Percentiles rank a stretch among this genome's conserved stretches.
Conservation (phyloP, 1,139 yeast genomes). For the Maudiozyma humilis region DNA sequence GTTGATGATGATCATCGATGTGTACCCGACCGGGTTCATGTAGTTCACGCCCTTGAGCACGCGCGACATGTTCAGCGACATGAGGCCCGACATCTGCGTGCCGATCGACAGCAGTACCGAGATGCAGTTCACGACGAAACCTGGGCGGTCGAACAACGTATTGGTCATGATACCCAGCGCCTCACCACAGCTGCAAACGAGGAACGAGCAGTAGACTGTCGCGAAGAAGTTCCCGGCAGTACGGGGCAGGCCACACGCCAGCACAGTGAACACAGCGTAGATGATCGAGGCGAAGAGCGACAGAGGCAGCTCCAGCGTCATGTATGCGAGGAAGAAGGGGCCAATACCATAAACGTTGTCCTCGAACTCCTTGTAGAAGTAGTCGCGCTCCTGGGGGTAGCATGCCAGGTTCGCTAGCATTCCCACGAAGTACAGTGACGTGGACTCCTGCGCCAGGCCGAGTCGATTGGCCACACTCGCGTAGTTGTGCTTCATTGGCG, state of each 20-base stretch:
- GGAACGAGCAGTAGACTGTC: constrained; percentile 47
- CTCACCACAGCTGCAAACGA: constrained; percentile 68
- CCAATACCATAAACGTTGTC: constrained; percentile 65
- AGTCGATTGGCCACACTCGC: constrained; percentile 59
- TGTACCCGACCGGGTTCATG: constrained; percentile 66
- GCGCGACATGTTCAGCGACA: constrained; percentile 67
- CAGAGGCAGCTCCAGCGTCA: constrained; percentile 64
- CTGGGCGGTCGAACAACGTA: constrained; percentile 66
- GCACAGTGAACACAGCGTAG: constrained; percentile 53
- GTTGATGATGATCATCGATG: constrained; percentile 47
- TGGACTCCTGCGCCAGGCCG: constrained; percentile 68
- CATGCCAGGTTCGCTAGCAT: constrained; percentile 68
- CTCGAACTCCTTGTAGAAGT: constrained; percentile 69
- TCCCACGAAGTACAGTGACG: constrained; percentile 70
- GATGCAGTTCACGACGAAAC: constrained; percentile 67
- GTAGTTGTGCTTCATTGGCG: constrained; percentile 54
- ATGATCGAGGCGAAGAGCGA: constrained; percentile 54
- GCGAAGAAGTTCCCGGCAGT: constrained; percentile 60
- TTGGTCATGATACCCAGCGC: constrained; percentile 73
- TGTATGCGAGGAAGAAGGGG: constrained; percentile 59
- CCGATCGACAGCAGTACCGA: constrained; percentile 59
- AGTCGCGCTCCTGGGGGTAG: constrained; percentile 64
- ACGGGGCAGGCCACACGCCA: constrained; percentile 69
- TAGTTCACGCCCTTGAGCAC: constrained; percentile 65
- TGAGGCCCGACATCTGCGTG: constrained; percentile 77